Conservation (phyloP, 495 filamentous ascomycete genomes). For the Chaetomium fimeti region DNA sequence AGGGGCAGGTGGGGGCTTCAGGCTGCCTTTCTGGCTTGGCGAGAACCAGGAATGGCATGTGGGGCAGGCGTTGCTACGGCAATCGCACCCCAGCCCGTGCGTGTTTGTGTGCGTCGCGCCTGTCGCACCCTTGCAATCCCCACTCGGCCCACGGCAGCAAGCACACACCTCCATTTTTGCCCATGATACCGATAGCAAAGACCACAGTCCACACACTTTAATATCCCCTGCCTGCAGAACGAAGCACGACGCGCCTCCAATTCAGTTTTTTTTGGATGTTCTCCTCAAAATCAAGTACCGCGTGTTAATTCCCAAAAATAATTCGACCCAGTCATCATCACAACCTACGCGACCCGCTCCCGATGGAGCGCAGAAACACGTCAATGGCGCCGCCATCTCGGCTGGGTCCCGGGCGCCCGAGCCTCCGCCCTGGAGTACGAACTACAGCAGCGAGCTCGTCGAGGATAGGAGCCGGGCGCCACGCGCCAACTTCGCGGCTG, state of each 20-base stretch:
- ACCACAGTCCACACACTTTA: conserved; percentile 2
- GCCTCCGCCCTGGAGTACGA: conserved; percentile 35
- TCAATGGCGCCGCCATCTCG: conserved; percentile 28
- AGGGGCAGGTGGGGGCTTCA: conserved; percentile 21
- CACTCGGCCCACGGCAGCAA: conserved; percentile 10
- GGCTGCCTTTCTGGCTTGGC: neutral
- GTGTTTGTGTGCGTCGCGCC: conserved; percentile 22
- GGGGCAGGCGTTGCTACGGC: conserved; percentile 20
- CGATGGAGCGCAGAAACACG: conserved; percentile 37
- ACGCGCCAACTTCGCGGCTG: conserved; percentile 35
- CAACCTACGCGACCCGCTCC: conserved; percentile 27
- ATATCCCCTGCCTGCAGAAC: conserved; percentile 6
- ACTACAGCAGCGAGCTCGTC: conserved; percentile 11
- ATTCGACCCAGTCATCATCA: neutral
- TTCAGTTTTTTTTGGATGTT: conserved; percentile 10
- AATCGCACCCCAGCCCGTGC: conserved; percentile 7
- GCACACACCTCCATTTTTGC: conserved; percentile 16
- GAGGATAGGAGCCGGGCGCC: conserved; percentile 20
- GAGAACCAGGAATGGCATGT: neutral
- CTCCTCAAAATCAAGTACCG: neutral
- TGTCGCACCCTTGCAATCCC: conserved; percentile 17
- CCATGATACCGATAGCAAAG: neutral
- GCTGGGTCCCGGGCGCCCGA: conserved; percentile 26
- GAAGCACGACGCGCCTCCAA: conserved; percentile 3
- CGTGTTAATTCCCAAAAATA: neutral